Base-by-base conservation (phyloP, 345 rosid genomes). In the Populus euphratica region DNA sequence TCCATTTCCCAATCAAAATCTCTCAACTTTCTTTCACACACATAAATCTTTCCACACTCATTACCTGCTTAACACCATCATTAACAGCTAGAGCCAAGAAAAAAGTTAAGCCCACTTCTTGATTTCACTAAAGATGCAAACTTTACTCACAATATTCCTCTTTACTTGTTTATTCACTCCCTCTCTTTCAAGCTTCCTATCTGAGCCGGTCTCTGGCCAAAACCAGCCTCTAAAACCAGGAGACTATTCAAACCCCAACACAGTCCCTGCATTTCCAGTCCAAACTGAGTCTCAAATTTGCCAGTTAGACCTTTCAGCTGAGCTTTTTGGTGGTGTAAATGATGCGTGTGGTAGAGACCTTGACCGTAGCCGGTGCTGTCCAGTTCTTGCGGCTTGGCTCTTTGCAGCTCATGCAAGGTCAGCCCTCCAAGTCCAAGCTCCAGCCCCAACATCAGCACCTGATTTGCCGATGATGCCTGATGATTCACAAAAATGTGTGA, bases 401-500 rank as follows among this genome's bases (percentile, higher is more conserved):
- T 96, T 89, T 78, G 98, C 99, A 4, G 99, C 99, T 71, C 99
- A 93, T 74, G 94, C 99, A 25, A 81, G 92, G 65, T 88, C 89
- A 9, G 99, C 99, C 72, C 94, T 96, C 2, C 89, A 92, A 85
- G 68, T 96, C 14, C 84, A 88, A 0, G 87, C 91, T 59, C 81
- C 91, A 8, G 78, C 93, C 11, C 84, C 93, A 16, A 84, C 88
- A 23, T 39, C 81, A 41, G 66, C 83, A 3, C 85, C 89, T 1
- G 97, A 91, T 77, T 81, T 84, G 25, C 99, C 99, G 3, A 89
- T 96, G 94, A 90, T 86, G 87, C 99, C 99, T 0, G 94, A 92
- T 73, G 99, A 96, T 86, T 92, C 97, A 0, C 98, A 96, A 86
- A 94, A 90, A 82, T 96, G 99, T 81, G 99, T 94, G 69, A 88